phyloP scores from a whole-genome alignment of 2,329 filamentous ascomycete species.

The Xylariomycetidae sp. region DNA sequence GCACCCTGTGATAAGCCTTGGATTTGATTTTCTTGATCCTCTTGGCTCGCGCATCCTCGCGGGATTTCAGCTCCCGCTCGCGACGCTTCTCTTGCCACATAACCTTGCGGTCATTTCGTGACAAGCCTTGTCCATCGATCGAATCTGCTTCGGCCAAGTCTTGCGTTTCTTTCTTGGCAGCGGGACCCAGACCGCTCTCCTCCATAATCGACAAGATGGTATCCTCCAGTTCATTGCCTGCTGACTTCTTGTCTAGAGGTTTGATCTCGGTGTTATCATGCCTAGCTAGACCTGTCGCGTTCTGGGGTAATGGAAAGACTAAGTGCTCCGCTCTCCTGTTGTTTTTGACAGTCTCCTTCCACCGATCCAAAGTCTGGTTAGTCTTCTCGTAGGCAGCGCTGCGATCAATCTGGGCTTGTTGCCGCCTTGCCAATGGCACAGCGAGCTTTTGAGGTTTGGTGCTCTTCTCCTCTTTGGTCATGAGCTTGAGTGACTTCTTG shows the following conservation, averaged over 20 bases:
- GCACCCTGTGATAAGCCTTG: slow-evolving; percentile 88
- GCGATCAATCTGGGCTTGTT: slow-evolving; percentile 82
- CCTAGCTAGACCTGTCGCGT: slow-evolving; percentile 54
- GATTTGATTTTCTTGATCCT: slow-evolving; percentile 99
- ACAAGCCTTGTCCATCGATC: slow-evolving; percentile 67
- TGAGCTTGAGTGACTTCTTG: slow-evolving; percentile 73
- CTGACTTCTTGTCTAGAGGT: slow-evolving; percentile 58
- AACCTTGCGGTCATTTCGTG: slow-evolving; percentile 67
- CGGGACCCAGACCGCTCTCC: slow-evolving; percentile 71
- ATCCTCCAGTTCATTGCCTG: slow-evolving; percentile 76
- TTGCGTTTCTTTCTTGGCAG: slow-evolving; percentile 51
- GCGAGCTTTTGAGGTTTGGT: slow-evolving; percentile 66
- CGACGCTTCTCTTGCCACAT: slow-evolving; percentile 70
- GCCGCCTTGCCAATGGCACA: slow-evolving; percentile 76
- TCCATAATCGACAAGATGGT: slow-evolving; percentile 86
- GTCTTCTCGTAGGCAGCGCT: slow-evolving; percentile 82
- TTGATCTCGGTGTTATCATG: slow-evolving; percentile 59
- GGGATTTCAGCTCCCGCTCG: slow-evolving; percentile 78
- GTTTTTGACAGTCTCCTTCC: slow-evolving; percentile 92
- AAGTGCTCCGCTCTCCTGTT: slow-evolving; percentile 90
- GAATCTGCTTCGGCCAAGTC: slow-evolving; percentile 60
- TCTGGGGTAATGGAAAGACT: slow-evolving; percentile 77
- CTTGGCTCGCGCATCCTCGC: slow-evolving; percentile 83
- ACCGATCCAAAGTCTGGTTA: slow-evolving; percentile 83
- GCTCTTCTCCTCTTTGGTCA: slow-evolving; percentile 58